Conservation (phyloP, 1,284 basidiomycete species). For the Laetiporus sulphureus region DNA sequence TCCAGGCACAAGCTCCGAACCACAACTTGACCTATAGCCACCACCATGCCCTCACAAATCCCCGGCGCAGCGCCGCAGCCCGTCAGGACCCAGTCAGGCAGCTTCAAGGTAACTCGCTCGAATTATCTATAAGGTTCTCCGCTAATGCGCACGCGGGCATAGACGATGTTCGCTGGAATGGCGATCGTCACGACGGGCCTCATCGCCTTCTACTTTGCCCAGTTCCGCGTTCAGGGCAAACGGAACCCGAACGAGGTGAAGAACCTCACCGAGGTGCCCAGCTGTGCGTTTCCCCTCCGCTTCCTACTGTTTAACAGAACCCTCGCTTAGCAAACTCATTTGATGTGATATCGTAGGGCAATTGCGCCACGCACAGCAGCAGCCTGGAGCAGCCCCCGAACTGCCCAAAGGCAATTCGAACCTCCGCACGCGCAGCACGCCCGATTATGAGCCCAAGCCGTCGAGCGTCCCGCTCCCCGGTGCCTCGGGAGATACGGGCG, state of each 20-base stretch:
- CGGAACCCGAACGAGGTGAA: conserved; percentile 7
- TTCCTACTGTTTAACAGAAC: not conserved
- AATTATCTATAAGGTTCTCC: too few relatives aligned
- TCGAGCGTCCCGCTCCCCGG: not conserved
- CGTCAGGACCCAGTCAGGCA: too few relatives aligned
- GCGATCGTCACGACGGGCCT: conserved; percentile 13
- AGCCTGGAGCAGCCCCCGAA: not conserved
- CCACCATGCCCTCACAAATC: too few relatives aligned
- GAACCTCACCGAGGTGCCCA: conserved; percentile 13
- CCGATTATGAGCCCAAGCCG: conserved; percentile 2
- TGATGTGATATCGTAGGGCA: too few relatives aligned
- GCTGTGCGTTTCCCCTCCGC: too few relatives aligned
- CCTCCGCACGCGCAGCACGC: conserved; percentile 2
- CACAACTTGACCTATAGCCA: too few relatives aligned
- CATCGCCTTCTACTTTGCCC: conserved; percentile 15
- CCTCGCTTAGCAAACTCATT: too few relatives aligned
- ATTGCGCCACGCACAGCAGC: conserved; percentile 15
- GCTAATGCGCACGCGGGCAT: too few relatives aligned
- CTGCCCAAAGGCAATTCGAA: not conserved
- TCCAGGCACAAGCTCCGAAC: too few relatives aligned
- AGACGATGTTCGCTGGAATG: too few relatives aligned
- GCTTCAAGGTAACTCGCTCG: too few relatives aligned
- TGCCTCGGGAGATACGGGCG: not conserved
- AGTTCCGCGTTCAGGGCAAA: conserved; percentile 13
- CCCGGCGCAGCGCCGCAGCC: too few relatives aligned